phyloP scores from a whole-genome alignment of 2,329 filamentous ascomycete species.

The Aureobasidium namibiae region DNA sequence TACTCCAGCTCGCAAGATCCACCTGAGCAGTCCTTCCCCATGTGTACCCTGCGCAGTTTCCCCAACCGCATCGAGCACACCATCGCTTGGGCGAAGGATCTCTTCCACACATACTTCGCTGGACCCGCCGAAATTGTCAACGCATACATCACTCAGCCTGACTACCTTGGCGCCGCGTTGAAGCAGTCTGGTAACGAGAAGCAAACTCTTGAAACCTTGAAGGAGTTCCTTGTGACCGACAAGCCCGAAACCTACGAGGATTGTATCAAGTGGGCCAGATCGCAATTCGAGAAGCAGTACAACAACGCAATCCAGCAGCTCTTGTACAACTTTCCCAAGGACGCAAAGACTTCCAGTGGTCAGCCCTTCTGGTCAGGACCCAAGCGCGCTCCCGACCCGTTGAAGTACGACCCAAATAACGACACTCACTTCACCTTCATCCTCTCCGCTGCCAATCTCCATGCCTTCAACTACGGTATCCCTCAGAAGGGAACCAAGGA shows the following conservation, averaged over 20 bases:
- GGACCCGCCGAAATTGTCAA: constrained; percentile 92
- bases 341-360: constrained; percentile 77
- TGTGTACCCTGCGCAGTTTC: constrained; percentile 96
- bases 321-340: constrained; percentile 94
- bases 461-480: constrained; percentile 97
- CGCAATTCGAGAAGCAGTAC: constrained; percentile 92
- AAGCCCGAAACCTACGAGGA: constrained; percentile 91
- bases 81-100: constrained; percentile 93
- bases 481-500: constrained; percentile 64
- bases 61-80: constrained; percentile 98
- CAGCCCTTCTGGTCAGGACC: constrained; percentile 97
- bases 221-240: constrained; percentile 83
- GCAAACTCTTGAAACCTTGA: constrained; percentile 80
- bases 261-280: constrained; percentile 90
- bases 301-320: constrained; percentile 95
- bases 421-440: constrained; percentile 82
- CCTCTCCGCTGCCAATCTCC: constrained; percentile 79
- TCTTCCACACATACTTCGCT: constrained; percentile 91
- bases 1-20: constrained; percentile 97
- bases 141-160: constrained; percentile 75
- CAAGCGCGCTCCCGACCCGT: constrained; percentile 86
- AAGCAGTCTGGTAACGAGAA: constrained; percentile 95
- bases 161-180: constrained; percentile 77
- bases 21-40: constrained; percentile 96
- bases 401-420: constrained; percentile 82